These are phyloP conservation scores for Zhuliangozyma blackwelliae DNA, from an alignment of 1,139 yeast genomes.

Conservation along the genomic window DNA sequence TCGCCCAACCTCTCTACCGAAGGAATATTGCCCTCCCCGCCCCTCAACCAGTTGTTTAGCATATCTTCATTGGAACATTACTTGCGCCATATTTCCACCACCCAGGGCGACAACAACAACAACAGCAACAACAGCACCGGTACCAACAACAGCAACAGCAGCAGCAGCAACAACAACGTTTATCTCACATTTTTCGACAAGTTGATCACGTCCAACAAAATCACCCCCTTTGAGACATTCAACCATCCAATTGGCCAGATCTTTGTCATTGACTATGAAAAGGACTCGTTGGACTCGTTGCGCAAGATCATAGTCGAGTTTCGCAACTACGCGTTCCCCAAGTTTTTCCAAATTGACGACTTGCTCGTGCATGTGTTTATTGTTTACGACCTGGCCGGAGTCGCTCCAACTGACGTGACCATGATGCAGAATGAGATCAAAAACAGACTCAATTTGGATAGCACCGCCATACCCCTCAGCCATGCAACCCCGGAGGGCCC, in stretches of 20 bases:
- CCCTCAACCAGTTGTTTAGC: slow-evolving; percentile 32
- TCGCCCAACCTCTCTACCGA: background rate
- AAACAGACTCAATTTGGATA: slow-evolving; percentile 21
- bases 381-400: slow-evolving; percentile 26
- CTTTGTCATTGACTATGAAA: slow-evolving; percentile 52
- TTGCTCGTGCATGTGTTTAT: slow-evolving; percentile 46
- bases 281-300: slow-evolving; percentile 48
- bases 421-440: slow-evolving; percentile 30
- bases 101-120: background rate
- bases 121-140: background rate
- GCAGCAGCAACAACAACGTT: slow-evolving; percentile 21
- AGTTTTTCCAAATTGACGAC: slow-evolving; percentile 56
- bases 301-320: slow-evolving; percentile 37
- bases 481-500: too few relatives aligned
- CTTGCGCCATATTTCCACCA: slow-evolving; percentile 17
- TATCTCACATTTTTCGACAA: slow-evolving; percentile 59
- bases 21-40: slow-evolving; percentile 1
- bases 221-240: slow-evolving; percentile 82
- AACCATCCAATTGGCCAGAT: slow-evolving; percentile 85
- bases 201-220: slow-evolving; percentile 54
- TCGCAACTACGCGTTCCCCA: slow-evolving; percentile 47
- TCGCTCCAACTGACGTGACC: slow-evolving; percentile 20
- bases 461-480: slow-evolving; percentile 31
- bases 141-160: background rate
- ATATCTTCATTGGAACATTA: slow-evolving; percentile 37